A percentile compares a stretch with the other conserved stretches of the same genome.
Evolutionary conservation across 1,139 yeast genomes (phyloP).

Genomic region (Protomyces gravidus): DNA sequence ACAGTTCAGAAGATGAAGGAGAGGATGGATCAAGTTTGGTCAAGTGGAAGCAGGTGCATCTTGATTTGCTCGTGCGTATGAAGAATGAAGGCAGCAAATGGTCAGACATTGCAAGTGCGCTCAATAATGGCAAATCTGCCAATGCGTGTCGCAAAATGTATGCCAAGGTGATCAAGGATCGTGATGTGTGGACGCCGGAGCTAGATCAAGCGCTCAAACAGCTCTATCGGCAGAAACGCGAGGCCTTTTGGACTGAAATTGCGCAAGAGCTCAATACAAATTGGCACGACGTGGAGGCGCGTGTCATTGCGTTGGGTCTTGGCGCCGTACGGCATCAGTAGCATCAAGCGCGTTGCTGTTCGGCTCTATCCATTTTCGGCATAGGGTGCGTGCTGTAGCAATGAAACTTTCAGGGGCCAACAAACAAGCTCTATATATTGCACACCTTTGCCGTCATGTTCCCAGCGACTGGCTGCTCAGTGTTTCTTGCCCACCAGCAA

Average conservation of each 20-base stretch:
- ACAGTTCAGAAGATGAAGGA: slow-evolving; percentile 1
- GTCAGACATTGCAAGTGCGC: neutral
- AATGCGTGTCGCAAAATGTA: slow-evolving; percentile 4
- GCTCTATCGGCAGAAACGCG: neutral
- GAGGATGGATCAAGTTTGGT: neutral
- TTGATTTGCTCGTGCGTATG: neutral
- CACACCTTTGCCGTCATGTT: too few relatives aligned
- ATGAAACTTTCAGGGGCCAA: too few relatives aligned
- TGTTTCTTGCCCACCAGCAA: too few relatives aligned
- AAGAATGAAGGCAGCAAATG: slow-evolving; percentile 1
- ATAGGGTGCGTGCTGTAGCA: too few relatives aligned
- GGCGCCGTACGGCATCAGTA: neutral
- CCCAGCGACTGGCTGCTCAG: too few relatives aligned
- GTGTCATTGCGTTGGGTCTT: neutral
- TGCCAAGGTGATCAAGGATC: neutral
- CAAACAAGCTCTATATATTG: too few relatives aligned
- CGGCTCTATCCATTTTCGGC: too few relatives aligned
- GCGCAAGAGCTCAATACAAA: neutral
- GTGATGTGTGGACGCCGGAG: slow-evolving; percentile 2
- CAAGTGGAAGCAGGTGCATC: neutral
- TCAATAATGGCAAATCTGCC: neutral
- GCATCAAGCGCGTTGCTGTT: neutral
- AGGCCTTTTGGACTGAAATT: neutral
- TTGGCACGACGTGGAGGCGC: neutral
- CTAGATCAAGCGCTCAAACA: neutral